Percentiles rank a stretch among this genome's conserved stretches.
Evolutionary conservation across 2,329 filamentous ascomycete species (phyloP).

Genomic region (Cladophialophora exuberans): DNA sequence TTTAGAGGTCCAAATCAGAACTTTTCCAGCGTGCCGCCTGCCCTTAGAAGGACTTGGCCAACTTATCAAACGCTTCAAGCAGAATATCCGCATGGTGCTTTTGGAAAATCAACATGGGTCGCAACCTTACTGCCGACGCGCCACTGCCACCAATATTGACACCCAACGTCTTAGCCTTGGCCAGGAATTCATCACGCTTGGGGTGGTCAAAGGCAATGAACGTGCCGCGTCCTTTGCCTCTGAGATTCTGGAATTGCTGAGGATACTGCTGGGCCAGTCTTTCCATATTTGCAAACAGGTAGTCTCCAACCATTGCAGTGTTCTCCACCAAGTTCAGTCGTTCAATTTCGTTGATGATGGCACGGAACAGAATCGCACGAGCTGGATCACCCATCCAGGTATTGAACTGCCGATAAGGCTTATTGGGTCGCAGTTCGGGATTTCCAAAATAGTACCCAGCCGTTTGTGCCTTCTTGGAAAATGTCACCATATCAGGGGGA

Average conservation of each 20-base stretch:
- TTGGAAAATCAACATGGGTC: conserved; percentile 93
- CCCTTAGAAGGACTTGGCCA: conserved; percentile 53
- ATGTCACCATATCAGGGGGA: conserved; percentile 91
- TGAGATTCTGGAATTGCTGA: conserved; percentile 76
- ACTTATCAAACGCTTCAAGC: conserved; percentile 75
- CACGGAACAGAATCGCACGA: conserved; percentile 80
- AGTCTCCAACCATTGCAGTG: conserved; percentile 77
- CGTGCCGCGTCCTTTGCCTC: conserved; percentile 85
- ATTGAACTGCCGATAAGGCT: conserved; percentile 95
- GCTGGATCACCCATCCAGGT: conserved; percentile 96
- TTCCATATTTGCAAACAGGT: conserved; percentile 73
- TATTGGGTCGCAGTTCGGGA: conserved; percentile 79
- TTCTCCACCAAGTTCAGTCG: conserved; percentile 75
- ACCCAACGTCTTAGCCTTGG: conserved; percentile 75
- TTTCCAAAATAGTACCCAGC: conserved; percentile 91
- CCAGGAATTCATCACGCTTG: conserved; percentile 76
- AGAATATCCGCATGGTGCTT: conserved; percentile 84
- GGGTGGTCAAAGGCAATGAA: conserved; percentile 92
- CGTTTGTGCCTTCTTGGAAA: conserved; percentile 93
- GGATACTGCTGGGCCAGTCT: conserved; percentile 72
- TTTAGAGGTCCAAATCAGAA: conserved; percentile 10
- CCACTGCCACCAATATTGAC: conserved; percentile 89
- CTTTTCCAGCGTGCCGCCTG: neutral
- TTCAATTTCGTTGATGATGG: conserved; percentile 81
- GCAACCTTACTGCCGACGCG: conserved; percentile 71